phyloP scores from a whole-genome alignment of 805 yeast species.

The Candida loeiensis region DNA sequence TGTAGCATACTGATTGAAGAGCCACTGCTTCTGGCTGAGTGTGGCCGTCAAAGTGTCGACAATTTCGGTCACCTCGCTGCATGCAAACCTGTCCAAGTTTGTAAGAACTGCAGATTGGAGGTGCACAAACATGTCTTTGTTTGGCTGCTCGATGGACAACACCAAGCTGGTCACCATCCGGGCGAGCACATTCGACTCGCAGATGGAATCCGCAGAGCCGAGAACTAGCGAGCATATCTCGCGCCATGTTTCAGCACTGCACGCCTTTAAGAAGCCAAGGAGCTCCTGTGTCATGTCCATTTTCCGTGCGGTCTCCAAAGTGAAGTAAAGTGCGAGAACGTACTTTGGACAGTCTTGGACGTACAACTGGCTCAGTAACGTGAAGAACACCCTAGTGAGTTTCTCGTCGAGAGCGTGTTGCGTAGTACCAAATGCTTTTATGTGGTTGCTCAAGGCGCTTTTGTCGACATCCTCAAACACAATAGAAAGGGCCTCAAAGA shows the following conservation, averaged over 20 bases:
- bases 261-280: neutral
- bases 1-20: slow-evolving; percentile 60
- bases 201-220: neutral
- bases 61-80: slow-evolving; percentile 7
- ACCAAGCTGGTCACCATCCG: slow-evolving; percentile 2
- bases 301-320: slow-evolving; percentile 2
- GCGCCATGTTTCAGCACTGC: neutral
- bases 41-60: slow-evolving; percentile 32
- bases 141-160: neutral
- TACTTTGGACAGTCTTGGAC: slow-evolving; percentile 1
- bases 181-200: neutral
- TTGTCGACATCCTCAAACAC: slow-evolving; percentile 1
- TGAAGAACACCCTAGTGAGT: slow-evolving; percentile 1
- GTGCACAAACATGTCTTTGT: slow-evolving; percentile 17
- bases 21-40: slow-evolving; percentile 51
- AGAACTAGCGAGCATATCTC: slow-evolving; percentile 4
- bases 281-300: slow-evolving; percentile 4
- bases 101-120: slow-evolving; percentile 27
- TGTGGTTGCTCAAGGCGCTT: neutral
- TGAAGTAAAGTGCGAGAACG: slow-evolving; percentile 7
- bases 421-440: slow-evolving; percentile 1
- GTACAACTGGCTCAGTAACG: slow-evolving; percentile 3
- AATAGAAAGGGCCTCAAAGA: slow-evolving; percentile 3
- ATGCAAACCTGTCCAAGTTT: slow-evolving; percentile 5
- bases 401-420: neutral